Evolutionary conservation across 352 stramenopile genomes (phyloP).

Genomic region (Globisporangium solare): DNA sequence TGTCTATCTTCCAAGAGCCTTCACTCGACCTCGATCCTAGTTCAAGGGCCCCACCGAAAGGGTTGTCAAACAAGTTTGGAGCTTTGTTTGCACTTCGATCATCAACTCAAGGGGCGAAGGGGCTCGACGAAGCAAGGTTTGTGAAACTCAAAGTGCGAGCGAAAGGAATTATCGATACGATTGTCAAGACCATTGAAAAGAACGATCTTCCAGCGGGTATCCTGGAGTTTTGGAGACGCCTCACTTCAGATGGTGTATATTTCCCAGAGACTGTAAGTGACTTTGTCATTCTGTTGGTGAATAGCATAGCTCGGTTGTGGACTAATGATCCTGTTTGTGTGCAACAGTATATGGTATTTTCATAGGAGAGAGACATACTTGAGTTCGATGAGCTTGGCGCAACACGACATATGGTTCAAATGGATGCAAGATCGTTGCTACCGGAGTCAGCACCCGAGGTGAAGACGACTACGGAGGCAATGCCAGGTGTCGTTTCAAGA

Average conservation of each 20-base stretch:
- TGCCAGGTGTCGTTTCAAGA: conserved; percentile 14
- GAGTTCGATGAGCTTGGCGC: conserved; percentile 57
- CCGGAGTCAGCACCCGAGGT: not conserved
- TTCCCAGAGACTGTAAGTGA: conserved; percentile 46
- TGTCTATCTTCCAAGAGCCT: conserved; percentile 53
- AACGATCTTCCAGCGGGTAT: conserved; percentile 47
- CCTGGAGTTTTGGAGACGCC: conserved; percentile 47
- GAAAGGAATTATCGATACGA: conserved; percentile 44
- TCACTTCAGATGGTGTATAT: conserved; percentile 59
- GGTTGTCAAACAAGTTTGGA: conserved; percentile 46
- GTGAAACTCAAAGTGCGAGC: conserved; percentile 60
- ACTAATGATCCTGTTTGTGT: conserved; percentile 1
- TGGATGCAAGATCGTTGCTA: not conserved
- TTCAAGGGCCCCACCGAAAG: conserved; percentile 23
- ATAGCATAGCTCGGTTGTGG: not conserved
- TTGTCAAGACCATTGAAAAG: conserved; percentile 46
- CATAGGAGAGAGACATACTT: conserved; percentile 30
- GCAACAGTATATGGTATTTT: conserved; percentile 53
- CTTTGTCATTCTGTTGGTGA: not conserved
- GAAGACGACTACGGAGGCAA: not conserved
- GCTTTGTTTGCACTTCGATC: conserved; percentile 26
- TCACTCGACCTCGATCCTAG: conserved; percentile 45
- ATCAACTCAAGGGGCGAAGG: not conserved
- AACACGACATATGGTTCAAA: conserved; percentile 36
- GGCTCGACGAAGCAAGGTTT: conserved; percentile 16